Evolutionary conservation across 129 eudicot genomes (phyloP).

Genomic region (Arctium minus): DNA sequence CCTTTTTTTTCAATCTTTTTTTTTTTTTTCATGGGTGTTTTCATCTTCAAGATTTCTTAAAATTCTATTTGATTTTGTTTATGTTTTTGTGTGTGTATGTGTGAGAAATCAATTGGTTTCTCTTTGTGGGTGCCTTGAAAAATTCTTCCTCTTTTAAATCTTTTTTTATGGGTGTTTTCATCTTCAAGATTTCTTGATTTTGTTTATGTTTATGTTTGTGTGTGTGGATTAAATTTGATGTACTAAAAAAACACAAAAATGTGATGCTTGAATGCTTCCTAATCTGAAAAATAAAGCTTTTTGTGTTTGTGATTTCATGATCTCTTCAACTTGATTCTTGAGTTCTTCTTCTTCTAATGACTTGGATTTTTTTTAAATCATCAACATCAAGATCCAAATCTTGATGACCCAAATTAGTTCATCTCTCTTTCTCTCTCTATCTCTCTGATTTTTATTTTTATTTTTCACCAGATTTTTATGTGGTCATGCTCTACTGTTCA

Average conservation of each 20-base stretch:
- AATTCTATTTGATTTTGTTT: not conserved
- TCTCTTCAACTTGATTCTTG: constrained; percentile 8
- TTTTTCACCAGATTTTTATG: not conserved
- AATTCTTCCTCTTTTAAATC: not conserved
- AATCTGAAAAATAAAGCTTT: constrained; percentile 18
- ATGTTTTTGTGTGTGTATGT: not conserved
- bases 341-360: not conserved
- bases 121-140: not conserved
- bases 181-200: not conserved
- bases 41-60: not conserved
- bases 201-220: constrained; percentile 12
- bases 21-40: not conserved
- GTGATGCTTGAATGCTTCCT: not conserved
- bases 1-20: not conserved
- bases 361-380: not conserved
- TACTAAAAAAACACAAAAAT: not conserved
- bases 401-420: not conserved
- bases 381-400: constrained; percentile 4
- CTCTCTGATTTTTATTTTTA: not conserved
- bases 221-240: not conserved
- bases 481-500: constrained; percentile 38
- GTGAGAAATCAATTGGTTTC: not conserved
- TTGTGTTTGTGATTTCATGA: constrained; percentile 24
- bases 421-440: not conserved
- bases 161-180: not conserved